Percentiles rank a stretch among this genome's conserved stretches.
Evolutionary conservation across 148 eudicot species (phyloP).

Genomic region (Silene latifolia): DNA sequence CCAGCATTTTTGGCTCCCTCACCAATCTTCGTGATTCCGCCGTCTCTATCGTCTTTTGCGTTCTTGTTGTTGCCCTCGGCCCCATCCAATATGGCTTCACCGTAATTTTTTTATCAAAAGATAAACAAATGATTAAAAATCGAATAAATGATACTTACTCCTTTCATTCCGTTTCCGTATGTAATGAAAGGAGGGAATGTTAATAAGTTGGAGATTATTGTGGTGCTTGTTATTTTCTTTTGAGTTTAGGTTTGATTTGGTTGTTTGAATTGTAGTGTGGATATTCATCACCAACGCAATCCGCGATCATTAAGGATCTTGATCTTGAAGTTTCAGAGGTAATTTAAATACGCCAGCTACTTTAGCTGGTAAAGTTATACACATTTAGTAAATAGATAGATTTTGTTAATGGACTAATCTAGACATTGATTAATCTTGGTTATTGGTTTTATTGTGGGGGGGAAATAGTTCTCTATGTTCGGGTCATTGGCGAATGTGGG

Average conservation of each 20-base stretch:
- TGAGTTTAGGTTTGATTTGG: too few relatives aligned
- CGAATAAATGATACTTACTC: too few relatives aligned
- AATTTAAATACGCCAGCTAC: not conserved
- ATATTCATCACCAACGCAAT: constrained; percentile 80
- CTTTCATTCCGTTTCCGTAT: too few relatives aligned
- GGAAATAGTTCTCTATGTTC: constrained; percentile 64
- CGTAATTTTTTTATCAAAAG: constrained; percentile 37
- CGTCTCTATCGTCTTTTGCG: constrained; percentile 66
- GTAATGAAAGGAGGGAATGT: not conserved
- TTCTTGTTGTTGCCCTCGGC: constrained; percentile 69
- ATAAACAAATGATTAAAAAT: too few relatives aligned
- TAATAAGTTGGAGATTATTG: not conserved
- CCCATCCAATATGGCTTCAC: constrained; percentile 87
- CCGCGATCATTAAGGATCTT: constrained; percentile 61
- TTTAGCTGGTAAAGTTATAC: not conserved
- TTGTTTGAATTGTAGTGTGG: constrained; percentile 58
- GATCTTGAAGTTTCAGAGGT: constrained; percentile 69
- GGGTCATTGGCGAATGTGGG: constrained; percentile 92
- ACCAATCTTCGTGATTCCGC: constrained; percentile 52
- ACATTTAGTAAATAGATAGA: not conserved
- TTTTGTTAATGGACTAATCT: too few relatives aligned
- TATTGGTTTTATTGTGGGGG: not conserved
- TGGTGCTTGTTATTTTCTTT: too few relatives aligned
- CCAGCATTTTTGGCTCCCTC: constrained; percentile 60
- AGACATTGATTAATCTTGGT: not conserved